Percentiles rank a stretch among this genome's conserved stretches.
Conservation (phyloP, 1,284 basidiomycete species). For the Ganoderma resinaceum region DNA sequence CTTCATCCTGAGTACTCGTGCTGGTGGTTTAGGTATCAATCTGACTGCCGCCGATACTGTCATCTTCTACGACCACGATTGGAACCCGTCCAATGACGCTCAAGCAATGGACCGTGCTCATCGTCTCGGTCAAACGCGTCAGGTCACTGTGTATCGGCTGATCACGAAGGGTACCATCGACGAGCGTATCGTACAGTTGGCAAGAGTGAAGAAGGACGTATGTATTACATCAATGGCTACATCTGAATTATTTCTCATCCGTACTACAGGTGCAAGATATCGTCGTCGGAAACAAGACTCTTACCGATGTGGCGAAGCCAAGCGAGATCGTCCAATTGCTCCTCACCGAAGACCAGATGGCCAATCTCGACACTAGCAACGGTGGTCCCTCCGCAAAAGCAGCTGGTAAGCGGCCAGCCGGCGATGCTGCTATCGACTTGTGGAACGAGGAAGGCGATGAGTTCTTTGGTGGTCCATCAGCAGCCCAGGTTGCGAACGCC, state of each 20-base stretch:
- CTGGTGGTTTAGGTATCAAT: slow-evolving; percentile 98
- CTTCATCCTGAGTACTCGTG: slow-evolving; percentile 95
- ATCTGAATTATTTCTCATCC: slow-evolving; percentile 2
- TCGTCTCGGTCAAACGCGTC: slow-evolving; percentile 97
- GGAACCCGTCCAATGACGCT: slow-evolving; percentile 99
- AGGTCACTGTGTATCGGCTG: slow-evolving; percentile 98
- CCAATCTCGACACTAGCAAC: slow-evolving; percentile 56
- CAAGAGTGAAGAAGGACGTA: slow-evolving; percentile 95
- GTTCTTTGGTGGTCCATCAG: slow-evolving; percentile 68
- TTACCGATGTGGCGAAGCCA: slow-evolving; percentile 91
- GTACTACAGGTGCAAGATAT: slow-evolving; percentile 91
- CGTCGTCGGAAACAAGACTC: slow-evolving; percentile 96
- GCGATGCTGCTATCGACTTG: slow-evolving; percentile 61
- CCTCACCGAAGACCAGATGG: slow-evolving; percentile 93
- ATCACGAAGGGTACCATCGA: slow-evolving; percentile 98
- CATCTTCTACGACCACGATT: slow-evolving; percentile 98
- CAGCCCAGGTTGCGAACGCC: slow-evolving; percentile 30
- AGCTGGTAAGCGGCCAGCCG: slow-evolving; percentile 45
- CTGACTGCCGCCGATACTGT: slow-evolving; percentile 98
- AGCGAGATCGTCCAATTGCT: slow-evolving; percentile 97
- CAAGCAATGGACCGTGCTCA: slow-evolving; percentile 99
- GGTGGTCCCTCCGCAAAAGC: slow-evolving; percentile 49
- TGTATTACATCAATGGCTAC: slow-evolving; percentile 38
- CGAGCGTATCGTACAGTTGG: slow-evolving; percentile 95
- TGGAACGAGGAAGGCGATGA: slow-evolving; percentile 88